phyloP scores from a whole-genome alignment of 2,329 filamentous ascomycete species.

The Curvularia eragrostidis region DNA sequence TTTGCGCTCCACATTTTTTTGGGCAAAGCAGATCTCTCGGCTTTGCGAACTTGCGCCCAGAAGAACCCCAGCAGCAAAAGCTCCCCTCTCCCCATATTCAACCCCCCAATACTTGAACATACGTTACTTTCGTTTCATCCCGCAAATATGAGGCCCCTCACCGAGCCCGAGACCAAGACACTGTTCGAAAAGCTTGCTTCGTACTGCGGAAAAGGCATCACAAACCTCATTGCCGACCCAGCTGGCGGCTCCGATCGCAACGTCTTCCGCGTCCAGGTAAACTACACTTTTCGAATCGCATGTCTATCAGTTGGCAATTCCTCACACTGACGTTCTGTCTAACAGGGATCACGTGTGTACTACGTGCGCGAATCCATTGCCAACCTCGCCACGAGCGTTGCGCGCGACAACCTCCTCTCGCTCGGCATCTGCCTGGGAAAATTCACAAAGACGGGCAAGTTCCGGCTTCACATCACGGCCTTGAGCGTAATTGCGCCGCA shows the following conservation, averaged over 20 bases:
- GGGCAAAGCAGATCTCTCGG: constrained; percentile 12
- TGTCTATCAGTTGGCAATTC: background rate
- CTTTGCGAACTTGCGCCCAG: constrained; percentile 21
- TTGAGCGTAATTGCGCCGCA: constrained; percentile 88
- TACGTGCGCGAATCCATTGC: constrained; percentile 89
- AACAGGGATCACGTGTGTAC: constrained; percentile 81
- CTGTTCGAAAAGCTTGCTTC: constrained; percentile 93
- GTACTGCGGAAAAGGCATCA: constrained; percentile 87
- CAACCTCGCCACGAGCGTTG: constrained; percentile 86
- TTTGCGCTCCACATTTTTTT: constrained; percentile 23
- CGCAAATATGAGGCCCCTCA: constrained; percentile 77
- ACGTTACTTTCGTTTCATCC: background rate
- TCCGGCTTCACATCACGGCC: constrained; percentile 91
- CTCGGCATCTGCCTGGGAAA: constrained; percentile 93
- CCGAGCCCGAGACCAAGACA: constrained; percentile 77
- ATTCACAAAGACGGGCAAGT: constrained; percentile 96
- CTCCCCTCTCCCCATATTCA: background rate
- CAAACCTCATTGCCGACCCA: constrained; percentile 66
- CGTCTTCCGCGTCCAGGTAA: constrained; percentile 60
- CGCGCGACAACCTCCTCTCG: constrained; percentile 80
- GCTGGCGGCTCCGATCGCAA: constrained; percentile 44
- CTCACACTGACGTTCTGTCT: constrained; percentile 37
- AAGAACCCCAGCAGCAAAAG: constrained; percentile 15
- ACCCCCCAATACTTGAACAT: background rate
- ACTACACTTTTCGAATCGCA: background rate